phyloP scores from a whole-genome alignment of 1,284 basidiomycete genomes.

The Boletellus deceptivus region DNA sequence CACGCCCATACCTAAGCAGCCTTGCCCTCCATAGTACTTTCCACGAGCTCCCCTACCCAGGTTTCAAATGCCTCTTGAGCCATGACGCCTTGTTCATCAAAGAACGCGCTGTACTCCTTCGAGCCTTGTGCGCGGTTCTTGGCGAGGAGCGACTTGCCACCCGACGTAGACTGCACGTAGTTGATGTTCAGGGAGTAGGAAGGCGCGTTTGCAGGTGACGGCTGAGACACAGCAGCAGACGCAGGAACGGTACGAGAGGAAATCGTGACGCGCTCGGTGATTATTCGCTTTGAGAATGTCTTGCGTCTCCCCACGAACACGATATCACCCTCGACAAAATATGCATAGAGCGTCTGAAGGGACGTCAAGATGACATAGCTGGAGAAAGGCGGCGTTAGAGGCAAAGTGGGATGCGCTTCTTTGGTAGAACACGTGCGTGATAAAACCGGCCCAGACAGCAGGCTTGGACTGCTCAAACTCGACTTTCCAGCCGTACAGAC shows the following conservation, averaged over 20 bases:
- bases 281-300: constrained; percentile 82
- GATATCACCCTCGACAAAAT: constrained; percentile 76
- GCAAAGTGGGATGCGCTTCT: not conserved
- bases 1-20: constrained; percentile 19
- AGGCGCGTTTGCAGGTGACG: constrained; percentile 42
- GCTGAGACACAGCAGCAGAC: constrained; percentile 27
- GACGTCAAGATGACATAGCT: constrained; percentile 75
- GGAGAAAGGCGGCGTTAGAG: constrained; percentile 2
- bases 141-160: constrained; percentile 72
- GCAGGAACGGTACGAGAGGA: constrained; percentile 60
- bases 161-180: constrained; percentile 72
- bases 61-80: constrained; percentile 66
- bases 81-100: constrained; percentile 69
- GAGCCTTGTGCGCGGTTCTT: constrained; percentile 55
- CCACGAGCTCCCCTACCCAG: constrained; percentile 71
- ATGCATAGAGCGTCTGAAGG: constrained; percentile 73
- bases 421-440: constrained; percentile 50
- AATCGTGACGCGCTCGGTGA: constrained; percentile 77
- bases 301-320: constrained; percentile 83
- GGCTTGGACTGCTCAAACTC: constrained; percentile 87
- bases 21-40: constrained; percentile 57
- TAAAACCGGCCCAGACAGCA: constrained; percentile 74
- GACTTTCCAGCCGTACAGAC: constrained; percentile 78
- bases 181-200: constrained; percentile 61
- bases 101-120: constrained; percentile 63